phyloP scores from a whole-genome alignment of 2,329 filamentous ascomycete genomes.

The Catunica adiposa region DNA sequence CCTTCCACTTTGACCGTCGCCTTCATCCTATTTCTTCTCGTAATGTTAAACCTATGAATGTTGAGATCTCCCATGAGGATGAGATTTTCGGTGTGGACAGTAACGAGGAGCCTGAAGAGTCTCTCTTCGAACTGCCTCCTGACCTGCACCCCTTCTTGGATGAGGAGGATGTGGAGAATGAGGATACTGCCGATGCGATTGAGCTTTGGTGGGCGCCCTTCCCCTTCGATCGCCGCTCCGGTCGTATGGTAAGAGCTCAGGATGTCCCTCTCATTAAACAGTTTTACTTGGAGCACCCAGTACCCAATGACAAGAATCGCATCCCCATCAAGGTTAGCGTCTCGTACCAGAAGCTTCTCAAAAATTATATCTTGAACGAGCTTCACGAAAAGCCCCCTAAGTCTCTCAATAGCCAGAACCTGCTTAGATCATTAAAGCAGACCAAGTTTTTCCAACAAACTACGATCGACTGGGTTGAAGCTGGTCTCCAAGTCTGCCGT shows the following conservation, averaged over 20 bases:
- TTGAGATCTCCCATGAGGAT: slow-evolving; percentile 84
- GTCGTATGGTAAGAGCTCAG: slow-evolving; percentile 89
- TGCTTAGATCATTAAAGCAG: slow-evolving; percentile 76
- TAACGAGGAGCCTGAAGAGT: slow-evolving; percentile 57
- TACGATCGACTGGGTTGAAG: slow-evolving; percentile 98
- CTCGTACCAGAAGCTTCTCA: slow-evolving; percentile 94
- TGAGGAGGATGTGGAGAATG: slow-evolving; percentile 75
- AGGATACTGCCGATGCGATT: slow-evolving; percentile 80
- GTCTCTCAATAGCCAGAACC: slow-evolving; percentile 83
- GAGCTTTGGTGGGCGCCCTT: slow-evolving; percentile 96
- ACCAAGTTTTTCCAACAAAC: slow-evolving; percentile 99
- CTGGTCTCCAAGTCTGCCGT: slow-evolving; percentile 90
- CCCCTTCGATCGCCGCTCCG: slow-evolving; percentile 85
- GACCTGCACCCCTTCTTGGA: slow-evolving; percentile 75
- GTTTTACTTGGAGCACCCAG: slow-evolving; percentile 94
- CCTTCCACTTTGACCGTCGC: slow-evolving; percentile 94
- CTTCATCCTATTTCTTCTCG: slow-evolving; percentile 96
- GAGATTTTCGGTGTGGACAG: slow-evolving; percentile 74
- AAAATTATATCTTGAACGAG: slow-evolving; percentile 91
- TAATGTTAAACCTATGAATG: slow-evolving; percentile 83
- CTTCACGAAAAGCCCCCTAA: slow-evolving; percentile 92
- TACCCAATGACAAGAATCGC: slow-evolving; percentile 31
- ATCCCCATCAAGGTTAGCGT: slow-evolving; percentile 95
- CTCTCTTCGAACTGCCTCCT: slow-evolving; percentile 67
- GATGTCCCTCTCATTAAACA: slow-evolving; percentile 96